A percentile compares a stretch with the other conserved stretches of the same genome.
Conservation (phyloP, 2,329 filamentous ascomycete genomes). For the Xylaria sp. region DNA sequence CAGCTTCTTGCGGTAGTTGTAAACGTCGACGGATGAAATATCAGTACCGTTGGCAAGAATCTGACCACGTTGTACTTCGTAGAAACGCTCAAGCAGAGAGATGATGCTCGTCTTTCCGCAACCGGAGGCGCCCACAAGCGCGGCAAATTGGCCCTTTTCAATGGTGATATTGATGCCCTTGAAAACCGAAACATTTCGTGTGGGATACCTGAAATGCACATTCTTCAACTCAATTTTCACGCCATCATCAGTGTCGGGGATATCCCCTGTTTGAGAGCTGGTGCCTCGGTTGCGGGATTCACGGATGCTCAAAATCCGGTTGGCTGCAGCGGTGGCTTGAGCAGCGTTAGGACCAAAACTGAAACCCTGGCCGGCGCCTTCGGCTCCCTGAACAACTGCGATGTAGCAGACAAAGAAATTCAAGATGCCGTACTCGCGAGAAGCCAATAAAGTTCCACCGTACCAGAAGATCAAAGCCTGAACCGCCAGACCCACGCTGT, state of each 20-base stretch:
- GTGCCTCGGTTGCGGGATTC: slow-evolving; percentile 48
- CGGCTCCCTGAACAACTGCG: slow-evolving; percentile 69
- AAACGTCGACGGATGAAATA: slow-evolving; percentile 63
- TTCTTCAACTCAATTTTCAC: slow-evolving; percentile 62
- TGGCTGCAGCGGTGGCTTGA: slow-evolving; percentile 63
- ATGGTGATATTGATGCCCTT: slow-evolving; percentile 67
- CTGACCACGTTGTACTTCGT: slow-evolving; percentile 66
- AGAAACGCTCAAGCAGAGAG: slow-evolving; percentile 70
- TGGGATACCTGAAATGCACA: slow-evolving; percentile 66
- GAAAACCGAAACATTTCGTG: slow-evolving; percentile 62
- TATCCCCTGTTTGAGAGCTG: slow-evolving; percentile 41
- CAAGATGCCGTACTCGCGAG: slow-evolving; percentile 53
- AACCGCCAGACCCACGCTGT: slow-evolving; percentile 68
- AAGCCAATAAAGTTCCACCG: slow-evolving; percentile 63
- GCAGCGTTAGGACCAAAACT: slow-evolving; percentile 69
- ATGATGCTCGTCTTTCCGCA: slow-evolving; percentile 78
- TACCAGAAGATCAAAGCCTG: slow-evolving; percentile 72
- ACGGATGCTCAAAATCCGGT: slow-evolving; percentile 61
- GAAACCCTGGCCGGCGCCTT: slow-evolving; percentile 70
- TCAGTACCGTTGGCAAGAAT: slow-evolving; percentile 69
- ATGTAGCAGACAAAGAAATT: slow-evolving; percentile 66
- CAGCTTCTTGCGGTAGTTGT: slow-evolving; percentile 66
- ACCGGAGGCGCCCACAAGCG: slow-evolving; percentile 71
- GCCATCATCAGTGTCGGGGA: slow-evolving; percentile 54
- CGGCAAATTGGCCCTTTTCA: slow-evolving; percentile 71